Evolutionary conservation across 2,329 filamentous ascomycete species (phyloP).

Genomic region (Fusarium incarnatum): DNA sequence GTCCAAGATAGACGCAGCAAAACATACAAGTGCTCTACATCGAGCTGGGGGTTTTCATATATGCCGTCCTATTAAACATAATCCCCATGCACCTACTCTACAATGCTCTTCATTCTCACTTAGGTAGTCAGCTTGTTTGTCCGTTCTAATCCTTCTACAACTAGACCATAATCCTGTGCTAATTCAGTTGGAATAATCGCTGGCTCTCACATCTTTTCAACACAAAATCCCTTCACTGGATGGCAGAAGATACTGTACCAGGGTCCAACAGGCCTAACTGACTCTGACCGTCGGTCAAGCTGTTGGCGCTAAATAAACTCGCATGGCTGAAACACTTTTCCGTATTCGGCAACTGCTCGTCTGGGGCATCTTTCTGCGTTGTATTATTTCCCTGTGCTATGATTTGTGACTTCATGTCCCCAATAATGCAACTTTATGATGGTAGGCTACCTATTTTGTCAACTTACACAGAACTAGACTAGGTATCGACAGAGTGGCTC

Average conservation of each 20-base stretch:
- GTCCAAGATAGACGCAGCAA: neutral
- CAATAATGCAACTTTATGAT: neutral
- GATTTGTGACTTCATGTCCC: neutral
- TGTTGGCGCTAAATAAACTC: conserved; percentile 23
- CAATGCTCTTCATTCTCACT: neutral
- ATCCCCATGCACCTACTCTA: neutral
- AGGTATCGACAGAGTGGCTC: neutral
- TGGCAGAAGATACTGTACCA: conserved; percentile 16
- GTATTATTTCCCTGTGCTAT: conserved; percentile 11
- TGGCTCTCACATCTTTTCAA: neutral
- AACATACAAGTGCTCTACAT: neutral
- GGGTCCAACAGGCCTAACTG: neutral
- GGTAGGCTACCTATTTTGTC: neutral
- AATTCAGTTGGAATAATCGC: neutral
- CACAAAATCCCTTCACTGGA: conserved; percentile 1
- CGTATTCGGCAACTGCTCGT: conserved; percentile 40
- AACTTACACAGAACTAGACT: neutral
- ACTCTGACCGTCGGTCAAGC: conserved; percentile 9
- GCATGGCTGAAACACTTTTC: conserved; percentile 27
- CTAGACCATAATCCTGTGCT: neutral
- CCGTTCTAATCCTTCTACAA: neutral
- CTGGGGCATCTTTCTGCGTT: conserved; percentile 11
- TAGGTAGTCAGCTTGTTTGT: neutral
- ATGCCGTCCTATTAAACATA: neutral
- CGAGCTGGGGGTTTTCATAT: neutral